Evolutionary conservation across 2,329 filamentous ascomycete genomes (phyloP).

Genomic region (Westerdykella sp.): DNA sequence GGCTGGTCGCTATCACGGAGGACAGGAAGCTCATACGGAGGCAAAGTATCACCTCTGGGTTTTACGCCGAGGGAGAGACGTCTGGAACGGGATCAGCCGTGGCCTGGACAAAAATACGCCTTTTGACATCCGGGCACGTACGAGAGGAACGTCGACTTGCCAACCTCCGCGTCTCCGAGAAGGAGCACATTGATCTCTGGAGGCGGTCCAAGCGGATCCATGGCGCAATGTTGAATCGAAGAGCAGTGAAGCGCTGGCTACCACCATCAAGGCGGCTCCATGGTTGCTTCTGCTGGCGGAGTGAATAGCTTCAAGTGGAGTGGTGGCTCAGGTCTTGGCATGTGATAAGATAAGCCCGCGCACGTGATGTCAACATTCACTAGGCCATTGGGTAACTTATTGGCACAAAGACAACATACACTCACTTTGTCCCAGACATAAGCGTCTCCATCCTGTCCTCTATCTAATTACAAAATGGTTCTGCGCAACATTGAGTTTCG

Average conservation of each 20-base stretch:
- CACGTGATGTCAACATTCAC: no score
- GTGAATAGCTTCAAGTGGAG: no score
- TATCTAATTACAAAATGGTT: no score
- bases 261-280: slow-evolving; percentile 9
- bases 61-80: slow-evolving; percentile 29
- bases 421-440: no score
- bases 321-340: no score
- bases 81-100: slow-evolving; percentile 14
- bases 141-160: slow-evolving; percentile 59
- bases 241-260: neutral
- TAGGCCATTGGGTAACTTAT: no score
- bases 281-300: slow-evolving; percentile 13
- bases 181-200: slow-evolving; percentile 48
- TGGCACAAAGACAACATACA: no score
- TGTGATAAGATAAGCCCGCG: no score
- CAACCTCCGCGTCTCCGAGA: slow-evolving; percentile 53
- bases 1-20: slow-evolving; percentile 54
- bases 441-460: no score
- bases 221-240: slow-evolving; percentile 3
- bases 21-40: slow-evolving; percentile 35
- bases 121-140: slow-evolving; percentile 37
- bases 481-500: no score
- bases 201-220: slow-evolving; percentile 18
- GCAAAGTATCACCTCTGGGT: slow-evolving; percentile 20
- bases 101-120: neutral